These are phyloP conservation scores for Alternaria alternata DNA, from an alignment of 2,329 filamentous ascomycete genomes.

Conservation along the genomic window DNA sequence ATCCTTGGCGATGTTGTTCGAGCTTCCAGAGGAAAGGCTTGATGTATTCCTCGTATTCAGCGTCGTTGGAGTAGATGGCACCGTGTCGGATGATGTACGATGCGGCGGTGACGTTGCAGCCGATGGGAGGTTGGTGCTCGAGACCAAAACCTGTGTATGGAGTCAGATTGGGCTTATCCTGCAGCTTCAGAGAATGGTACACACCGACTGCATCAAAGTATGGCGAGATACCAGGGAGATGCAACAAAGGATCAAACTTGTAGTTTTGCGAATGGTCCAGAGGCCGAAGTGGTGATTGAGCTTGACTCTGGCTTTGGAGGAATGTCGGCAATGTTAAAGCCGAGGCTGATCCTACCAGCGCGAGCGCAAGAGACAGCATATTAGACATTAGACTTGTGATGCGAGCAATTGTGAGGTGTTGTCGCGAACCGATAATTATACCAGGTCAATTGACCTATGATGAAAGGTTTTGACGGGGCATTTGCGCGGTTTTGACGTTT, in stretches of 20 bases:
- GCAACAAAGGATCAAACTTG: constrained; percentile 57
- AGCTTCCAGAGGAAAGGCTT: constrained; percentile 63
- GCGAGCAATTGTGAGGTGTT: background rate
- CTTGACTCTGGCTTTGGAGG: constrained; percentile 11
- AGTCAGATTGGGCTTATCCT: background rate
- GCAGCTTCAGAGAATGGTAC: background rate
- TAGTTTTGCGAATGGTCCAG: constrained; percentile 48
- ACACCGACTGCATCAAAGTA: constrained; percentile 58
- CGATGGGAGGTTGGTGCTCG: constrained; percentile 57
- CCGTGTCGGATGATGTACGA: constrained; percentile 60
- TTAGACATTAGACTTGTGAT: constrained; percentile 3
- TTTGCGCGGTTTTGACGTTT: constrained; percentile 14
- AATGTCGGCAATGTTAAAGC: constrained; percentile 28
- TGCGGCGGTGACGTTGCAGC: constrained; percentile 59
- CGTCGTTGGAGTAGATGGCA: constrained; percentile 60
- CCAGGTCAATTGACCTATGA: constrained; percentile 2
- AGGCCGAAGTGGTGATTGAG: constrained; percentile 26
- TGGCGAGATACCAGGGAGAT: constrained; percentile 60
- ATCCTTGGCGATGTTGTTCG: constrained; percentile 63
- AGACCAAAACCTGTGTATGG: constrained; percentile 46
- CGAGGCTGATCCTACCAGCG: constrained; percentile 30
- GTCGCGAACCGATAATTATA: background rate
- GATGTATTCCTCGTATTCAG: constrained; percentile 60
- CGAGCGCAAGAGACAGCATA: constrained; percentile 26
- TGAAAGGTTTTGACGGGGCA: background rate